Base-by-base conservation (phyloP, 371 early-diverging fungal genomes). In the Entomophthora muscae region DNA sequence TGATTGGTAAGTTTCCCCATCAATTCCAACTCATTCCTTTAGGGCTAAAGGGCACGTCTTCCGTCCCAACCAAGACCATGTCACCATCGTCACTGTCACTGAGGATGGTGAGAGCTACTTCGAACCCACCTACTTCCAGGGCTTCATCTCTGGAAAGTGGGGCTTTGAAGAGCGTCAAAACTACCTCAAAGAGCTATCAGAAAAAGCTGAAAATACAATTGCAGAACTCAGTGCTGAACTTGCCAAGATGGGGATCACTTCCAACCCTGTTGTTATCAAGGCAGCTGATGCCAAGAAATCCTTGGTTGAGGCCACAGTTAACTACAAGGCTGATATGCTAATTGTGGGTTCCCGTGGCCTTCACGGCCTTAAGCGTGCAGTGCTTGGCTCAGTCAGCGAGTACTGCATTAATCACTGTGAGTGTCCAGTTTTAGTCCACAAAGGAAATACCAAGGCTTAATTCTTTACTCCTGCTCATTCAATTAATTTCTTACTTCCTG, bases 381-480 rank as follows among this genome's bases (percentile, higher is more conserved):
- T 66, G 26, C 51, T 69, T 32, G 70, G 70, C 23, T 66, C 66
- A 3, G 67, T 67, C 24, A 67, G 67, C 12, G 67, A 67, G 33
- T 69, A 67, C 53, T 60, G 67, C 13, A 65, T 69, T 10, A 61
- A 59, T 32, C 61, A 69, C 33, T 32, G 52, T 22, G 66, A 62
- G 2, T 66, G 66, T 27, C 62, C 66, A 1, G 66, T 66, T 2
- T 57, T 66, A 23, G 66, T 66, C 22, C 63, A 63, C 31, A 66
- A 63, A 31, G 56, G 62, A 42, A 42, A n/a, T n/a, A n/a, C 17
- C 42, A 42, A 42, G 42, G 42, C 42, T 17, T 42, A 42, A 42
- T 42, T 42, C 17, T 42, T n/a, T n/a, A n/a, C n/a, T n/a, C n/a
- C n/a, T n/a, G n/a, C n/a, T n/a, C n/a, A n/a, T n/a, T n/a, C n/a